phyloP scores from a whole-genome alignment of 2,329 filamentous ascomycete genomes.

The Lachnellula subtilissima region DNA sequence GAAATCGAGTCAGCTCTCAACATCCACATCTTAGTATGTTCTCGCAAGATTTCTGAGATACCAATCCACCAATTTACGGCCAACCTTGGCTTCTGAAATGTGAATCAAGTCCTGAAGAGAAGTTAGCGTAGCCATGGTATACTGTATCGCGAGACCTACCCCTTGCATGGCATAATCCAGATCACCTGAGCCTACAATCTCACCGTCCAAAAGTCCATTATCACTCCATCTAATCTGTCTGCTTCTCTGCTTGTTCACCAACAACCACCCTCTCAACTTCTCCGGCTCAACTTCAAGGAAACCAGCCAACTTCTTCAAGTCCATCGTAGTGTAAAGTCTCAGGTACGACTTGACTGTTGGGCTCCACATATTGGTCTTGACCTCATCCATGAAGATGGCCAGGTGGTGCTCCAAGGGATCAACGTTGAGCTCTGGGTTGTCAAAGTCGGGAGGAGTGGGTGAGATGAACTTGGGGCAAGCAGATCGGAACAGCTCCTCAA shows the following conservation, averaged over 20 bases:
- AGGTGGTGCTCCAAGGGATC: constrained; percentile 98
- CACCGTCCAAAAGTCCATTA: constrained; percentile 83
- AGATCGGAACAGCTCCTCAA: constrained; percentile 94
- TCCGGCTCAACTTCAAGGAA: constrained; percentile 98
- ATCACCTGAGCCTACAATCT: constrained; percentile 88
- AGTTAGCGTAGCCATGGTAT: constrained; percentile 17
- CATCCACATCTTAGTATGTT: constrained; percentile 63
- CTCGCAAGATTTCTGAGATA: constrained; percentile 95
- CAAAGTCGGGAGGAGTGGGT: constrained; percentile 93
- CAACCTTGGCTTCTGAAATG: constrained; percentile 97
- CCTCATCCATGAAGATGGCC: constrained; percentile 98
- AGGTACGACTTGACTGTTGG: constrained; percentile 98
- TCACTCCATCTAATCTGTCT: constrained; percentile 94
- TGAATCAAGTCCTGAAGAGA: constrained; percentile 79
- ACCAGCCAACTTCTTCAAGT: constrained; percentile 93
- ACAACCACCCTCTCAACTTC: constrained; percentile 84
- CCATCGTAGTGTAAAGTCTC: constrained; percentile 99
- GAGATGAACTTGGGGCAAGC: constrained; percentile 99
- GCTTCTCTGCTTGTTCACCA: constrained; percentile 98
- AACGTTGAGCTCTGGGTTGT: constrained; percentile 91
- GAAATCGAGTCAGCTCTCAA: constrained; percentile 12
- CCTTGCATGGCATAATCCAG: constrained; percentile 96
- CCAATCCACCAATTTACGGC: constrained; percentile 96
- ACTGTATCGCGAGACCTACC: constrained; percentile 50
- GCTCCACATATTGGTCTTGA: constrained; percentile 98